Conservation (phyloP, 2,329 filamentous ascomycete species). For the Ceratocystis destructans region DNA sequence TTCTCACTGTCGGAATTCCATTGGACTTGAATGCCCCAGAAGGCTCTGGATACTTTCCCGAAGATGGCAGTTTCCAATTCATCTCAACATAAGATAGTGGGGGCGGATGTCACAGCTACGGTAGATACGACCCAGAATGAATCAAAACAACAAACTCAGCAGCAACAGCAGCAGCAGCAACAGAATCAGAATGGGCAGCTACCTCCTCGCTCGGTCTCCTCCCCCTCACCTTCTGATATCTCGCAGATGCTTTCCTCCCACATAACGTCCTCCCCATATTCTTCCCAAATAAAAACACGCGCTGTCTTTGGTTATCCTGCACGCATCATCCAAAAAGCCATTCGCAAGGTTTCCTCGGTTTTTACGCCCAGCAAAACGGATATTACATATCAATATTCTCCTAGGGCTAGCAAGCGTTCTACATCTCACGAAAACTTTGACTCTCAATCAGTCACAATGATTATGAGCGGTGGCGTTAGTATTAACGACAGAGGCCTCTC, state of each 20-base stretch:
- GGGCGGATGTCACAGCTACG: background rate
- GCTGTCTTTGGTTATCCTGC: conserved; percentile 13
- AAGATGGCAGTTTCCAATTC: conserved; percentile 17
- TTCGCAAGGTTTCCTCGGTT: conserved; percentile 16
- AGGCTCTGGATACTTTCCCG: background rate
- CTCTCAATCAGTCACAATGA: background rate
- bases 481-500: background rate
- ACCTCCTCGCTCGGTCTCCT: background rate
- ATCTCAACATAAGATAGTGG: conserved; percentile 12
- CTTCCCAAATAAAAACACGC: conserved; percentile 13
- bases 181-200: background rate
- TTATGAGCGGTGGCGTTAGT: background rate
- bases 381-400: background rate
- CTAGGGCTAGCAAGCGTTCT: background rate
- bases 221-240: conserved; percentile 4
- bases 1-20: background rate
- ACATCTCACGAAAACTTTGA: conserved; percentile 5
- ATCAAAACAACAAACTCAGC: conserved; percentile 3
- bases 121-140: conserved; percentile 3
- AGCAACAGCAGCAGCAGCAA: conserved; percentile 1
- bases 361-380: conserved; percentile 13
- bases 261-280: conserved; percentile 7
- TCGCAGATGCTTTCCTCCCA: background rate
- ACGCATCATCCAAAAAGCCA: conserved; percentile 17
- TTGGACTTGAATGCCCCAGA: background rate